Percentiles rank a stretch among this genome's conserved stretches.
Evolutionary conservation across 2,329 filamentous ascomycete species (phyloP).

Genomic region (Fusarium sp.): DNA sequence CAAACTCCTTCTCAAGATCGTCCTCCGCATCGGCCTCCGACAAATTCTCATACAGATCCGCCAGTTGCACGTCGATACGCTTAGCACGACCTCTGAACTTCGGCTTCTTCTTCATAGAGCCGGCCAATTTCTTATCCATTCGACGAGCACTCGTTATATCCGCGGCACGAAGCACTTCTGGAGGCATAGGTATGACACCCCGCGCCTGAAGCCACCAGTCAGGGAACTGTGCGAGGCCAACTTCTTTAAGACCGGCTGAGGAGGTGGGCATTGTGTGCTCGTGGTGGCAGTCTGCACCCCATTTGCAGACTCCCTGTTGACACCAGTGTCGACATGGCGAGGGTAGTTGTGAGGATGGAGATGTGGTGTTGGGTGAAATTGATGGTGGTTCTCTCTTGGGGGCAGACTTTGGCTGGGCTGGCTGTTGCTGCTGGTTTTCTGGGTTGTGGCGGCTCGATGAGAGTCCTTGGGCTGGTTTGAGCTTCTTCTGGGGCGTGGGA

Average conservation of each 20-base stretch:
- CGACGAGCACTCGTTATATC: slow-evolving; percentile 12
- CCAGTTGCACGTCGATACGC: neutral
- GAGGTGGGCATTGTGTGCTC: slow-evolving; percentile 62
- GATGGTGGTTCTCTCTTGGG: neutral
- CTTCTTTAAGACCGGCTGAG: slow-evolving; percentile 53
- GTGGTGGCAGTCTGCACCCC: slow-evolving; percentile 57
- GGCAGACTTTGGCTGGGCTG: neutral
- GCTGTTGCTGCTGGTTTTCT: slow-evolving; percentile 7
- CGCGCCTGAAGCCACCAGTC: slow-evolving; percentile 55
- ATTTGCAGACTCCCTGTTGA: slow-evolving; percentile 60
- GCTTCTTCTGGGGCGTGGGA: neutral
- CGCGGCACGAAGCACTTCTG: neutral
- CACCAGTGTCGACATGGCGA: slow-evolving; percentile 60
- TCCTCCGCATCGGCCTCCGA: slow-evolving; percentile 3
- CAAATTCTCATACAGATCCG: neutral
- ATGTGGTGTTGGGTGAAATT: slow-evolving; percentile 7
- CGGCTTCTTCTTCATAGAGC: slow-evolving; percentile 15
- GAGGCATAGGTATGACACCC: slow-evolving; percentile 33
- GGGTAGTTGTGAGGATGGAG: neutral
- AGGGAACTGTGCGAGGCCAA: slow-evolving; percentile 58
- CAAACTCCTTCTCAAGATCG: slow-evolving; percentile 15
- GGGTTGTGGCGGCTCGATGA: slow-evolving; percentile 36
- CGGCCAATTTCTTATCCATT: slow-evolving; percentile 3
- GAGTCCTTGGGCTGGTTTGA: slow-evolving; percentile 25
- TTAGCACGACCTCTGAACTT: neutral